Evolutionary conservation across 2,329 filamentous ascomycete genomes (phyloP).

Genomic region (Stagonosporopsis cucurbitacearum): DNA sequence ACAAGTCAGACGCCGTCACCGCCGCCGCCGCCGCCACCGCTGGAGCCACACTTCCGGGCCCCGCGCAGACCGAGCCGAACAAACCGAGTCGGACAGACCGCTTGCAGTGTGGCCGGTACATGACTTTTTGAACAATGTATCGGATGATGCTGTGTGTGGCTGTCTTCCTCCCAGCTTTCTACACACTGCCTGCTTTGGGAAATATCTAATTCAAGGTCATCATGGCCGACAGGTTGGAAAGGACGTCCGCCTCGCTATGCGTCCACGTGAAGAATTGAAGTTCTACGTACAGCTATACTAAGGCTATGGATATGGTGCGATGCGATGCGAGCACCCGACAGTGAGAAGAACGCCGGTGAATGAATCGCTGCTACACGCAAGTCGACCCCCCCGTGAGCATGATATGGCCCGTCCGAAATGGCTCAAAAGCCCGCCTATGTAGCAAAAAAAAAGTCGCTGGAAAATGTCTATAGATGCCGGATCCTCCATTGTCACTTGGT

Average conservation of each 20-base stretch:
- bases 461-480: slow-evolving; percentile 47
- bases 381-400: slow-evolving; percentile 16
- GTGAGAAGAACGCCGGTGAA: slow-evolving; percentile 40
- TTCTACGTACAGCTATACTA: slow-evolving; percentile 43
- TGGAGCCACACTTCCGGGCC: slow-evolving; percentile 2
- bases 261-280: slow-evolving; percentile 2
- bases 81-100: slow-evolving; percentile 8
- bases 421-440: slow-evolving; percentile 14
- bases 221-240: background rate
- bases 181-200: too few species aligned
- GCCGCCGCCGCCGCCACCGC: background rate
- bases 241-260: background rate
- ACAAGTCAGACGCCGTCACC: background rate
- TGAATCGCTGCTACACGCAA: slow-evolving; percentile 28
- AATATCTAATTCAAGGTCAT: background rate
- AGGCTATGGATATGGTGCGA: slow-evolving; percentile 24
- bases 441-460: slow-evolving; percentile 23
- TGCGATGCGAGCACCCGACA: slow-evolving; percentile 20
- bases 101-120: background rate
- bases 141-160: too few species aligned
- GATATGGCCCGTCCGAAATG: slow-evolving; percentile 13
- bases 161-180: too few species aligned
- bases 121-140: too few species aligned
- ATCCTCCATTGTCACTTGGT: slow-evolving; percentile 27
- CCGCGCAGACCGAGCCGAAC: slow-evolving; percentile 10